Percentiles rank a stretch among this genome's conserved stretches.
These are phyloP conservation scores for Phytophthora multivora DNA, from an alignment of 352 stramenopile genomes.

Conservation along the genomic window DNA sequence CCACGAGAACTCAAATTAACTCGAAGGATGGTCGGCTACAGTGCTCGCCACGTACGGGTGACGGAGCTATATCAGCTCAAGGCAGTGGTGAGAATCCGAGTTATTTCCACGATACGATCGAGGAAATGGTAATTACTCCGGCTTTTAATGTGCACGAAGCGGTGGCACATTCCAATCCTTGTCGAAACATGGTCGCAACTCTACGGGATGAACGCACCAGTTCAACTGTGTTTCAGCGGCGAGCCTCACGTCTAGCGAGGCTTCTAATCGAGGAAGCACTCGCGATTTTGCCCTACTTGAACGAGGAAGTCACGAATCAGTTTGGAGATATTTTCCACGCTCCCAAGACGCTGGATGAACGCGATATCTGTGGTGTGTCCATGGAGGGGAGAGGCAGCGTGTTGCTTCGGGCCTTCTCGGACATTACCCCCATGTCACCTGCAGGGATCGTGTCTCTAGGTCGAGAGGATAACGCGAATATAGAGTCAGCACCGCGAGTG, in stretches of 20 bases:
- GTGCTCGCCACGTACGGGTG: too few relatives aligned
- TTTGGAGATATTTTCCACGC: slow-evolving; percentile 25
- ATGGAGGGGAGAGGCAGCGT: slow-evolving; percentile 26
- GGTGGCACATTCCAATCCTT: slow-evolving; percentile 27
- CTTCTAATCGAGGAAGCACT: slow-evolving; percentile 40
- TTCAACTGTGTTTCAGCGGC: slow-evolving; percentile 23
- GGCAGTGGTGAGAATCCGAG: not conserved
- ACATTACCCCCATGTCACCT: slow-evolving; percentile 18
- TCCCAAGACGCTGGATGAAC: slow-evolving; percentile 17
- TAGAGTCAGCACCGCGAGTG: not conserved
- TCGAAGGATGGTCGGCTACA: too few relatives aligned
- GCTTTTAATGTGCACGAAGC: slow-evolving; percentile 38
- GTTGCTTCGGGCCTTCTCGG: slow-evolving; percentile 29
- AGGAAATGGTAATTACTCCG: not conserved
- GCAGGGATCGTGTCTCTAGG: slow-evolving; percentile 18
- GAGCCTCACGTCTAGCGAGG: slow-evolving; percentile 20
- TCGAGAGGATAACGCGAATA: not conserved
- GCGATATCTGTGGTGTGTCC: slow-evolving; percentile 25
- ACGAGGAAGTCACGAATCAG: slow-evolving; percentile 28
- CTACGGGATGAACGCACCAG: slow-evolving; percentile 24
- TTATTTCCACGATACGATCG: not conserved
- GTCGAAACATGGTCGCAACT: slow-evolving; percentile 29
- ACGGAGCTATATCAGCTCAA: not conserved
- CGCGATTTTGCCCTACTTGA: slow-evolving; percentile 26
- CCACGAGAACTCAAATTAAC: too few relatives aligned